phyloP scores from a whole-genome alignment of 305 asterid species.

The Plantago coronopus region DNA sequence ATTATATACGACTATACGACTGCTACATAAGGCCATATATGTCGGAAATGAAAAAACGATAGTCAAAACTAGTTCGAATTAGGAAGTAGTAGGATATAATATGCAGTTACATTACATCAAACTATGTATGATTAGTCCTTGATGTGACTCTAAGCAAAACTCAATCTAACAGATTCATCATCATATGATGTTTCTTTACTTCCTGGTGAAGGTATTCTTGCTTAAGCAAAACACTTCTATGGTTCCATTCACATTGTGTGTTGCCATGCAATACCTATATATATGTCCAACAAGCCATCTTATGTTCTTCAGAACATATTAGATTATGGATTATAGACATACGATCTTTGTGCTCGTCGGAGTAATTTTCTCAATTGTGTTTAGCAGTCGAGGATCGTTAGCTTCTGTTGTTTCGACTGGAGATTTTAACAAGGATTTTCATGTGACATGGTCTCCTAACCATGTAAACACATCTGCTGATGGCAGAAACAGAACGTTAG shows the following conservation, averaged over 20 bases:
- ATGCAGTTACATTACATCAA: no score
- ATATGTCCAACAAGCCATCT: conserved; percentile 6
- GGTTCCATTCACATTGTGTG: conserved; percentile 33
- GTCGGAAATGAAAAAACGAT: background rate
- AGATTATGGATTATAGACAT: conserved; percentile 21
- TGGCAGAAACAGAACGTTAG: conserved; percentile 54
- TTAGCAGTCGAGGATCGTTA: conserved; percentile 26
- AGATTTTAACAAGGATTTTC: conserved; percentile 79
- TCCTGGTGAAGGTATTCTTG: conserved; percentile 66
- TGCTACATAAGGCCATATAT: background rate
- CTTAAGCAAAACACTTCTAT: conserved; percentile 42
- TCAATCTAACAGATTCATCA: background rate
- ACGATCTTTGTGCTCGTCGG: conserved; percentile 15
- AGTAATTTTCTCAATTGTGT: conserved; percentile 5
- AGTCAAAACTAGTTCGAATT: background rate
- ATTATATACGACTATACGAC: background rate
- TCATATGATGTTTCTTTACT: conserved; percentile 43
- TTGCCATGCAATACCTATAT: conserved; percentile 40
- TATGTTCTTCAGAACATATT: conserved; percentile 8
- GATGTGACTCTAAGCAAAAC: conserved; percentile 10
- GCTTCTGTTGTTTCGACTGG: conserved; percentile 72
- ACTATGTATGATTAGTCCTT: background rate
- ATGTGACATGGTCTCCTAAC: conserved; percentile 71
- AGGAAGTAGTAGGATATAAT: background rate
- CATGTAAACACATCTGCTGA: conserved; percentile 73